Evolutionary conservation across 768 basidiomycete genomes (phyloP).

Genomic region (Psilocybe azurescens): DNA sequence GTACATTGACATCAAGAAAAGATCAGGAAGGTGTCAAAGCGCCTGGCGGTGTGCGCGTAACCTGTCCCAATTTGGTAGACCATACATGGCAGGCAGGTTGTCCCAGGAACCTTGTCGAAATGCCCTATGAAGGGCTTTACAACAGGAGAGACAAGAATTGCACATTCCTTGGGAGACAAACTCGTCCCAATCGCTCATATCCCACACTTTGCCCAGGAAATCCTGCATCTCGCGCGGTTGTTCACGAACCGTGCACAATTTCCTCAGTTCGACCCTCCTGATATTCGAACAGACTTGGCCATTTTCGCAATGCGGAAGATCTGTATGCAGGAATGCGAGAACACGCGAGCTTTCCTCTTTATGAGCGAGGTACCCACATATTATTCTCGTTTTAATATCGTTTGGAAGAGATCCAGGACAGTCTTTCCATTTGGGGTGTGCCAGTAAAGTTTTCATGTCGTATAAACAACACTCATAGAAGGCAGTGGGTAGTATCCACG

Average conservation of each 20-base stretch:
- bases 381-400: background rate
- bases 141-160: background rate
- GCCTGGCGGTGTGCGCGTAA: background rate
- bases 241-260: background rate
- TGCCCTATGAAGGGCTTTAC: background rate
- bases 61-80: constrained; percentile 14
- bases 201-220: constrained; percentile 23
- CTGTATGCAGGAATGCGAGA: background rate
- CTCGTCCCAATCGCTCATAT: constrained; percentile 16
- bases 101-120: constrained; percentile 13
- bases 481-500: constrained; percentile 3
- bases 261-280: background rate
- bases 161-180: constrained; percentile 21
- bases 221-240: constrained; percentile 8
- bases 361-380: background rate
- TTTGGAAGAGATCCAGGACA: background rate
- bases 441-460: background rate
- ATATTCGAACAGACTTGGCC: background rate
- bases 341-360: background rate
- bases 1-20: too few species aligned
- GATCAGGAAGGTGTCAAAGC: too few species aligned
- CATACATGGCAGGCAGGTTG: constrained; percentile 18
- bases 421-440: constrained; percentile 2
- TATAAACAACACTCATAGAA: constrained; percentile 2
- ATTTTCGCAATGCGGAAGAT: background rate